phyloP scores from a whole-genome alignment of 257 asterid species.

The Solanum boliviense region DNA sequence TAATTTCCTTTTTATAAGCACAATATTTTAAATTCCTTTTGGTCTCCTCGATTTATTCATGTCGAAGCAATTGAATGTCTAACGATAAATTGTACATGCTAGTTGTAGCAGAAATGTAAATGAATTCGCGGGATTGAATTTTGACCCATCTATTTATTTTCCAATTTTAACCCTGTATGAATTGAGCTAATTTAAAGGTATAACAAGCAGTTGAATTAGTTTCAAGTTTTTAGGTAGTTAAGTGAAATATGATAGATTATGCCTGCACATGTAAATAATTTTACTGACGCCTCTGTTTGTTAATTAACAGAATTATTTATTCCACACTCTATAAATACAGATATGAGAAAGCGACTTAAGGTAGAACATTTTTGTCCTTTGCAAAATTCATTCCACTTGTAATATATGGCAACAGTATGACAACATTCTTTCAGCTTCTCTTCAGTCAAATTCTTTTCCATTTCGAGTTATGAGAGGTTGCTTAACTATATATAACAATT shows the following conservation, averaged over 20 bases:
- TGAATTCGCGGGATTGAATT: too few species aligned
- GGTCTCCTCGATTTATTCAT: too few species aligned
- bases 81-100: too few species aligned
- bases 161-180: background rate
- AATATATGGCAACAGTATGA: background rate
- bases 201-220: background rate
- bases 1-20: too few species aligned
- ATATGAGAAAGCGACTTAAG: background rate
- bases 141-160: too few species aligned
- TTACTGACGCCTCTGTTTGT: background rate
- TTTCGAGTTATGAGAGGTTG: background rate
- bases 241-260: background rate
- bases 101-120: too few species aligned
- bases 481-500: background rate
- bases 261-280: background rate
- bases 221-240: background rate
- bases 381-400: background rate
- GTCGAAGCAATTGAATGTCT: too few species aligned
- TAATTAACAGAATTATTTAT: background rate
- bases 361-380: background rate
- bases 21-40: too few species aligned
- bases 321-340: background rate
- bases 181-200: background rate
- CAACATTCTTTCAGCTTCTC: slow-evolving; percentile 2
- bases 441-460: background rate